Base-by-base conservation (phyloP, 1,139 yeast genomes). In the Kodamaea alishanica region DNA sequence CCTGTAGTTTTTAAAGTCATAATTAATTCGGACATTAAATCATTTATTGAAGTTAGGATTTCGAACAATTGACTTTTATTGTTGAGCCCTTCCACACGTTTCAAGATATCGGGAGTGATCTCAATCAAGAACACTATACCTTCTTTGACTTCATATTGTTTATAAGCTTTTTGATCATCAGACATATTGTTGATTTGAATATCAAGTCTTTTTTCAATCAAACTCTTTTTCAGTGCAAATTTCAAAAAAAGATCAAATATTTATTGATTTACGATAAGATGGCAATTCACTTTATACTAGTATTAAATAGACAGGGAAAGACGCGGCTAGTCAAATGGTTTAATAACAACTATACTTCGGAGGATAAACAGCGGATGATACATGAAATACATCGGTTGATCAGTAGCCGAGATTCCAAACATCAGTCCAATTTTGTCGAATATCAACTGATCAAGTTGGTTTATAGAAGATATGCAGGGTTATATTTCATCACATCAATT, bases 221-320 rank as follows among this genome's bases (percentile, higher is more conserved):
- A 4, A 8, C 9, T 8, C 15, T 7, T 32, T 32, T n/a, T 24
- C 10, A 24, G 15, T 10, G 8, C n/a, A 32, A 24, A 11, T 5
- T 6, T 8, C 36, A 6, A 25, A 4, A 15, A 15, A n/a, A 30
- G 5, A 8, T 30, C 4, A 15, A 15, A 15, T 22, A 28, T 22
- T 7, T 15, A 28, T 28, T 4, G 8, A 15, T 9, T 43, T 46
- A 5, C 26, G 8, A 15, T 15, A 25, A 10, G n/a, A 86, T 87
- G 95, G 75, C 86, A 10, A 74, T 87, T 28, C 90, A 87, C 51
- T 90, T 80, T 61, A 70, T 90, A 35, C 62, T 90, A 34, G 84
- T 92, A 35, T 81, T 90, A 56, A 92, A 90, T 58, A 75, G 96
- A 45, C 97, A 89, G 62, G 97, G 98, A n/a, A 86, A 87, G 52